A percentile compares a stretch with the other conserved stretches of the same genome.
phyloP scores from a whole-genome alignment of 2,329 filamentous ascomycete genomes.

The Dryadomyces quercivorus region DNA sequence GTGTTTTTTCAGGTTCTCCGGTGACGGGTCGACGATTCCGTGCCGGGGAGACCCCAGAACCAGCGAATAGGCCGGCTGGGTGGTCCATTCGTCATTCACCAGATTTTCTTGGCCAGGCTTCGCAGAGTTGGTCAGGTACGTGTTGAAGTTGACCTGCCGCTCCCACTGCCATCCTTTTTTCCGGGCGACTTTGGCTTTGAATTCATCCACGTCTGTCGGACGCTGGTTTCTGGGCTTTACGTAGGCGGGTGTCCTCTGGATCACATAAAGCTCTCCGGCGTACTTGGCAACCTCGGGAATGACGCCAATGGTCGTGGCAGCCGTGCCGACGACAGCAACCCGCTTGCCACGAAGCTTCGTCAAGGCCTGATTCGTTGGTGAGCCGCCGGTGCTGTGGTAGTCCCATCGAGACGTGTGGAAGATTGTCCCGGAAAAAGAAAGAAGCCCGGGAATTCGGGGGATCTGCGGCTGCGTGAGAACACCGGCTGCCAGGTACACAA shows the following conservation, averaged over 20 bases:
- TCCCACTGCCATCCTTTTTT: constrained; percentile 35
- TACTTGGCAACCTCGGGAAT: constrained; percentile 32
- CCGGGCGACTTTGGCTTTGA: constrained; percentile 14
- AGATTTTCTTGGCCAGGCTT: constrained; percentile 25
- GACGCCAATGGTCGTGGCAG: constrained; percentile 33
- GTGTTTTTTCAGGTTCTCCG: constrained; percentile 9
- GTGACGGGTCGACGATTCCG: neutral
- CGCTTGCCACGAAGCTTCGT: constrained; percentile 32
- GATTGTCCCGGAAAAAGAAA: constrained; percentile 46
- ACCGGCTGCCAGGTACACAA: constrained; percentile 26
- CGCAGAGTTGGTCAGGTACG: constrained; percentile 20
- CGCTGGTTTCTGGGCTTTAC: constrained; percentile 26
- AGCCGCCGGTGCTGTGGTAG: constrained; percentile 23
- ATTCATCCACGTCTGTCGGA: constrained; percentile 29
- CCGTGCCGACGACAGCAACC: constrained; percentile 38
- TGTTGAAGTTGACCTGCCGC: constrained; percentile 31
- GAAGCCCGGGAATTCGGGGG: constrained; percentile 39
- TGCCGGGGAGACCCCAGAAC: constrained; percentile 16
- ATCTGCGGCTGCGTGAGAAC: constrained; percentile 27
- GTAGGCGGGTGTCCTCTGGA: constrained; percentile 40
- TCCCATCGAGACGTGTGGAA: constrained; percentile 50
- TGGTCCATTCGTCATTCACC: constrained; percentile 37
- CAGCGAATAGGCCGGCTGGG: constrained; percentile 22
- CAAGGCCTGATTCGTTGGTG: constrained; percentile 23
- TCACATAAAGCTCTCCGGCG: constrained; percentile 38